These are phyloP conservation scores for Botryotinia convoluta DNA, from an alignment of 2,329 filamentous ascomycete species.

Conservation along the genomic window DNA sequence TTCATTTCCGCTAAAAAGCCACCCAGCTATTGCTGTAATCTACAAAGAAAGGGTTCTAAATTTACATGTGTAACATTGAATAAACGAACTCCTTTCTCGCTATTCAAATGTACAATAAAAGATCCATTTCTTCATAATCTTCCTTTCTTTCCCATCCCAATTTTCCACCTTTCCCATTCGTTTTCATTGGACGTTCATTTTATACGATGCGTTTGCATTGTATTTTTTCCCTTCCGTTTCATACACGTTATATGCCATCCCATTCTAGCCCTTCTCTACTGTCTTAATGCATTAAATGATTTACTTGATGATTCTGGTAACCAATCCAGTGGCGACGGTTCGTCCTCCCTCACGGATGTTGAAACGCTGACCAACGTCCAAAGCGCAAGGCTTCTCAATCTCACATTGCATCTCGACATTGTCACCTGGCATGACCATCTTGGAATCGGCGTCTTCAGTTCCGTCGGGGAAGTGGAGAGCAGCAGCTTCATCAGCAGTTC, in stretches of 20 bases:
- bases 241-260: background rate
- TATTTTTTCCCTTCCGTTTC: conserved; percentile 5
- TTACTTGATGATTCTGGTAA: conserved; percentile 66
- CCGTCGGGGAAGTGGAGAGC: conserved; percentile 84
- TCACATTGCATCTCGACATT: conserved; percentile 96
- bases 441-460: conserved; percentile 65
- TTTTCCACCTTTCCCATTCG: conserved; percentile 1
- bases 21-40: conserved; percentile 12
- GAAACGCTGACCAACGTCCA: conserved; percentile 92
- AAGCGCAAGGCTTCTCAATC: conserved; percentile 78
- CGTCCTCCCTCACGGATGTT: conserved; percentile 97
- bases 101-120: conserved; percentile 9
- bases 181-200: conserved; percentile 4
- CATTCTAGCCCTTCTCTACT: background rate
- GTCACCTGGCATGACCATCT: conserved; percentile 97
- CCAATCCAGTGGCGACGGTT: conserved; percentile 79
- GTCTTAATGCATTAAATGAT: background rate
- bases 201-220: background rate
- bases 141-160: background rate
- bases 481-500: conserved; percentile 80
- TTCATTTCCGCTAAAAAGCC: background rate
- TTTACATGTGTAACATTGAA: conserved; percentile 12
- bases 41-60: conserved; percentile 9
- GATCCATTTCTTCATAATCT: background rate
- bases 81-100: conserved; percentile 21